phyloP scores from a whole-genome alignment of 371 early-diverging fungal genomes.

The Apophysomyces ossiformis region DNA sequence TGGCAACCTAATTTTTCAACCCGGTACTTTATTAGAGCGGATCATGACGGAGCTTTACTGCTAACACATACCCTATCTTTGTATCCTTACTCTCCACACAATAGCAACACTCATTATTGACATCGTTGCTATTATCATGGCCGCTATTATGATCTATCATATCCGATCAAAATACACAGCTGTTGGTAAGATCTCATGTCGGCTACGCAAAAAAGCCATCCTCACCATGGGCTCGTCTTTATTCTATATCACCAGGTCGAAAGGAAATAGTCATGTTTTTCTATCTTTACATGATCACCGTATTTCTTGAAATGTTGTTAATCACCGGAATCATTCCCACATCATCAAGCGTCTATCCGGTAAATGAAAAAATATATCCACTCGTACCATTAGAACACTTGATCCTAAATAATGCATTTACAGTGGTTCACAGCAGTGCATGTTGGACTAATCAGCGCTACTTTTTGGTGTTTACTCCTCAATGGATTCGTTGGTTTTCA shows the following conservation, averaged over 20 bases:
- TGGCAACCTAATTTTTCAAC: conserved; percentile 87
- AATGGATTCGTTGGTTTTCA: conserved; percentile 95
- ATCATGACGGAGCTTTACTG: conserved; percentile 4
- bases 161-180: conserved; percentile 97
- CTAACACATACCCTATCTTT: not conserved
- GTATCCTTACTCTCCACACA: not conserved
- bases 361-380: conserved; percentile 49
- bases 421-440: conserved; percentile 86
- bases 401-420: not conserved
- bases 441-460: conserved; percentile 74
- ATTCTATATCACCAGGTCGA: conserved; percentile 63
- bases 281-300: conserved; percentile 88
- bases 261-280: conserved; percentile 98
- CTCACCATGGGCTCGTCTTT: not conserved
- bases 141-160: conserved; percentile 96
- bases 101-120: conserved; percentile 86
- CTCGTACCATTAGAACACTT: not conserved
- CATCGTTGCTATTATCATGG: conserved; percentile 93
- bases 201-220: not conserved
- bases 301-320: conserved; percentile 85
- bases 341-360: conserved; percentile 77
- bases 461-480: conserved; percentile 84
- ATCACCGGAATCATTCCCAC: conserved; percentile 92
- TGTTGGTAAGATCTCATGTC: conserved; percentile 71
- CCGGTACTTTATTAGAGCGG: conserved; percentile 56